phyloP scores from a whole-genome alignment of 768 basidiomycete genomes.

The Mrakia frigida region DNA sequence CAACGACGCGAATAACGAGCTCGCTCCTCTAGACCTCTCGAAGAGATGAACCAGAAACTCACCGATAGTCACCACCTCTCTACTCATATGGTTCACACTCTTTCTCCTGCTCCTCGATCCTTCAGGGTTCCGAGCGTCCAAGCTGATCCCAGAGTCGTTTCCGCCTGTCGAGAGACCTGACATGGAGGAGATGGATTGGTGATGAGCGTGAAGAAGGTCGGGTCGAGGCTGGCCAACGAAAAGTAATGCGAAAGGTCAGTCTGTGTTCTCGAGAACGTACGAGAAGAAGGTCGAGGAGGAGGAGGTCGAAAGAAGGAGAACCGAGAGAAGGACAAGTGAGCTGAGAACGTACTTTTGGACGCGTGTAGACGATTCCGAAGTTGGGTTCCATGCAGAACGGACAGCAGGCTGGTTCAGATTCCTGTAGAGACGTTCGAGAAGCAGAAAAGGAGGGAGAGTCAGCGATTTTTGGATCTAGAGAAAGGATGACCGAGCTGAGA shows the following conservation, averaged over 20 bases:
- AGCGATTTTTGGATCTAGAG: neutral
- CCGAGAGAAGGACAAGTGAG: no score
- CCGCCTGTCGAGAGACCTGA: neutral
- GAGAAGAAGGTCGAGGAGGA: no score
- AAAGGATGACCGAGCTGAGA: slow-evolving; percentile 1
- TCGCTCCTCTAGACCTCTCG: neutral
- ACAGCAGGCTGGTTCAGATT: slow-evolving; percentile 89
- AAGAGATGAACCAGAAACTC: slow-evolving; percentile 39
- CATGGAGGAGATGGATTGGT: neutral
- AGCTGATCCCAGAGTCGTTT: slow-evolving; percentile 1
- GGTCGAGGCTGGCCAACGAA: neutral
- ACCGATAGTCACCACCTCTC: slow-evolving; percentile 90
- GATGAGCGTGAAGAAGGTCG: neutral
- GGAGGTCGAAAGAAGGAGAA: no score
- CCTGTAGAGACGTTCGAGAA: neutral
- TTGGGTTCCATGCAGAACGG: slow-evolving; percentile 97
- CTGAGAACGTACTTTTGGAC: slow-evolving; percentile 60
- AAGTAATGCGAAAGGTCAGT: neutral
- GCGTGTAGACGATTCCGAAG: slow-evolving; percentile 85
- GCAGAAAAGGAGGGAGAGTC: neutral
- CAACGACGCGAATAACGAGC: neutral
- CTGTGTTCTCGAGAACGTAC: neutral
- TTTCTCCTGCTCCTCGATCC: slow-evolving; percentile 53
- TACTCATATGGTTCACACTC: slow-evolving; percentile 77
- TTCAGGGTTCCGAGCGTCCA: slow-evolving; percentile 9